A percentile compares a stretch with the other conserved stretches of the same genome.
Conservation (phyloP, 441 rosid species). For the Cnidoscolus chayamansa region DNA sequence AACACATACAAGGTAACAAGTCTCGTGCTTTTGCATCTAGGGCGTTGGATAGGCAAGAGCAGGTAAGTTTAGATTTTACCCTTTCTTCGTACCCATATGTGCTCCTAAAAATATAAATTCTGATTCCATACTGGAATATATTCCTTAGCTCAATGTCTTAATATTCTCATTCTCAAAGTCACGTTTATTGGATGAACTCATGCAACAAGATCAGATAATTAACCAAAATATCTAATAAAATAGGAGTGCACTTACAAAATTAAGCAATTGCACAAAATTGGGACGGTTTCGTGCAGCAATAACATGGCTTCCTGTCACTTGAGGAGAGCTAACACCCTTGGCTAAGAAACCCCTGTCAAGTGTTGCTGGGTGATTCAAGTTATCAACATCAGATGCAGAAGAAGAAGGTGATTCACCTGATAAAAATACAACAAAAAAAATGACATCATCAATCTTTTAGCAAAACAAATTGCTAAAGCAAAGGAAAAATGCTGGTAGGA, state of each 20-base stretch:
- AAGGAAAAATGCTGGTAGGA: not conserved
- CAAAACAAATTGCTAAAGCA: constrained; percentile 2
- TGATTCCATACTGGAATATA: not conserved
- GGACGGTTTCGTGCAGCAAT: constrained; percentile 64
- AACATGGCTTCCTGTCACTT: constrained; percentile 60
- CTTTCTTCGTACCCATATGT: not conserved
- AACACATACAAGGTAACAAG: not conserved
- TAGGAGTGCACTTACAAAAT: constrained; percentile 63
- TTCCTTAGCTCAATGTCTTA: constrained; percentile 4
- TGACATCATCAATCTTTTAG: constrained; percentile 13
- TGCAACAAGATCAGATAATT: not conserved
- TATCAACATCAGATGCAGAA: constrained; percentile 96
- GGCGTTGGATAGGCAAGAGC: not conserved
- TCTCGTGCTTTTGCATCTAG: not conserved
- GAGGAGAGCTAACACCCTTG: constrained; percentile 70
- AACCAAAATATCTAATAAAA: constrained; percentile 17
- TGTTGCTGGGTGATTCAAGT: constrained; percentile 69
- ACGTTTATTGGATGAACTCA: not conserved
- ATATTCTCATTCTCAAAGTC: constrained; percentile 1
- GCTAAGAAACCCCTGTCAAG: constrained; percentile 60
- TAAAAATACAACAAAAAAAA: constrained; percentile 18
- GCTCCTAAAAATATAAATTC: not conserved
- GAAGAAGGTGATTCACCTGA: constrained; percentile 99
- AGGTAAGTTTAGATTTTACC: not conserved
- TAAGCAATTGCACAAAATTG: constrained; percentile 56